These are phyloP conservation scores for Paracoccidioides lutzii DNA, from an alignment of 2,329 filamentous ascomycete genomes.

Conservation along the genomic window DNA sequence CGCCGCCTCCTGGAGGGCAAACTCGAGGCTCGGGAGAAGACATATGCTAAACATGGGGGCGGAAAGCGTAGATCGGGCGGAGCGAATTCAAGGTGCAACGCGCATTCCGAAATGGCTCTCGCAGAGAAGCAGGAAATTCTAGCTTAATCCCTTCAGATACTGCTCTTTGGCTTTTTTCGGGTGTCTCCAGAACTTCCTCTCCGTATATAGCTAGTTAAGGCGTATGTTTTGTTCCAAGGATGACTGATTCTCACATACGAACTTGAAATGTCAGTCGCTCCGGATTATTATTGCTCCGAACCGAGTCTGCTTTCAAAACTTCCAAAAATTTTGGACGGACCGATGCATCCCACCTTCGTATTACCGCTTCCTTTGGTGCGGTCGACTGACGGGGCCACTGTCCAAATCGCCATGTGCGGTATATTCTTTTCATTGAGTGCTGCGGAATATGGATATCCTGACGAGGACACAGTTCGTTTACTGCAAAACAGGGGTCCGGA, in stretches of 20 bases:
- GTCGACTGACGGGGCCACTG: not conserved
- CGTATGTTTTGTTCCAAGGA: not conserved
- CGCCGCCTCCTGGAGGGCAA: not conserved
- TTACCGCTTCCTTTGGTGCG: not conserved
- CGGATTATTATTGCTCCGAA: conserved; percentile 3
- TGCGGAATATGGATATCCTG: conserved; percentile 17
- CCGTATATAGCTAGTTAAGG: not conserved
- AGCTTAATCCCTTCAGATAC: not conserved
- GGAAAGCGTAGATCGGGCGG: not conserved
- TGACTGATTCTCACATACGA: not conserved
- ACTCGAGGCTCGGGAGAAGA: conserved; percentile 5
- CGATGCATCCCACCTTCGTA: no score
- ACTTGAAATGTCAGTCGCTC: not conserved
- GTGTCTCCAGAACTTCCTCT: not conserved
- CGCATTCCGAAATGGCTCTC: conserved; percentile 2
- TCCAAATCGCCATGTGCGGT: conserved; percentile 30
- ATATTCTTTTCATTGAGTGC: conserved; percentile 40
- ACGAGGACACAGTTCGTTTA: conserved; percentile 21
- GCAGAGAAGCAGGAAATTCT: not conserved
- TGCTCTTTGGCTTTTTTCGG: not conserved
- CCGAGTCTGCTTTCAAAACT: no score
- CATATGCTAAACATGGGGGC: conserved; percentile 10
- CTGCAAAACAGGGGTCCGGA: conserved; percentile 34
- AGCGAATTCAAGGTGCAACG: not conserved
- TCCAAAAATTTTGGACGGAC: no score